Evolutionary conservation across 2,329 filamentous ascomycete species (phyloP).

Genomic region (Kalmusia sp.): DNA sequence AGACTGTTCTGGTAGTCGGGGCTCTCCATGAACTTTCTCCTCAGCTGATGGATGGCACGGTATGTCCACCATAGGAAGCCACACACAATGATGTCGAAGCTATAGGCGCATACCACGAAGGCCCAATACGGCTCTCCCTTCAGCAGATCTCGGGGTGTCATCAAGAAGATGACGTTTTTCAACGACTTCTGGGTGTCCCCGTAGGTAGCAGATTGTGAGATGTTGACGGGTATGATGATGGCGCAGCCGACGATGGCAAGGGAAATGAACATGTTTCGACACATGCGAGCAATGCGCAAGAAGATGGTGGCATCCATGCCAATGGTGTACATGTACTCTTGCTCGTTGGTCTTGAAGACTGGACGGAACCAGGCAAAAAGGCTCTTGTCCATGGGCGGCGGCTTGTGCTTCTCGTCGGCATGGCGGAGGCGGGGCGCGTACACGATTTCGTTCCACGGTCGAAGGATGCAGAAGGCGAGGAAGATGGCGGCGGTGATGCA

Average conservation of each 20-base stretch:
- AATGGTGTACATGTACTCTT: constrained; percentile 78
- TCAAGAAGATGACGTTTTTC: constrained; percentile 30
- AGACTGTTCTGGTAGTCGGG: constrained; percentile 88
- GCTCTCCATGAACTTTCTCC: constrained; percentile 82
- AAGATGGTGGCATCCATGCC: constrained; percentile 93
- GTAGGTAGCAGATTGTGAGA: constrained; percentile 43
- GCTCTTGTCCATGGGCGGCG: constrained; percentile 85
- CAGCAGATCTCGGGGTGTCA: constrained; percentile 56
- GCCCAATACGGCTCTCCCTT: constrained; percentile 61
- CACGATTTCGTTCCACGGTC: constrained; percentile 88
- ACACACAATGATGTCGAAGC: constrained; percentile 77
- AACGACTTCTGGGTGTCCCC: constrained; percentile 10
- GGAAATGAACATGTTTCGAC: constrained; percentile 83
- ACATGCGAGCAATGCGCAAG: constrained; percentile 87
- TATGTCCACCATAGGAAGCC: constrained; percentile 94
- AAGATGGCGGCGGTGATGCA: constrained; percentile 77
- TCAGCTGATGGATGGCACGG: constrained; percentile 71
- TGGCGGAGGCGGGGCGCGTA: constrained; percentile 95
- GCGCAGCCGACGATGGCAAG: constrained; percentile 75
- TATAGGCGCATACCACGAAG: constrained; percentile 65
- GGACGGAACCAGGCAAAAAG: constrained; percentile 86
- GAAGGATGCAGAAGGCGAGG: constrained; percentile 83
- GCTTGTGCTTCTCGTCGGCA: constrained; percentile 87
- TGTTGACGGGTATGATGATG: constrained; percentile 83
- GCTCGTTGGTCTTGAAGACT: constrained; percentile 78